A percentile compares a stretch with the other conserved stretches of the same genome.
These are phyloP conservation scores for Irpex sp. DNA, from an alignment of 1,284 basidiomycete genomes.

Conservation along the genomic window DNA sequence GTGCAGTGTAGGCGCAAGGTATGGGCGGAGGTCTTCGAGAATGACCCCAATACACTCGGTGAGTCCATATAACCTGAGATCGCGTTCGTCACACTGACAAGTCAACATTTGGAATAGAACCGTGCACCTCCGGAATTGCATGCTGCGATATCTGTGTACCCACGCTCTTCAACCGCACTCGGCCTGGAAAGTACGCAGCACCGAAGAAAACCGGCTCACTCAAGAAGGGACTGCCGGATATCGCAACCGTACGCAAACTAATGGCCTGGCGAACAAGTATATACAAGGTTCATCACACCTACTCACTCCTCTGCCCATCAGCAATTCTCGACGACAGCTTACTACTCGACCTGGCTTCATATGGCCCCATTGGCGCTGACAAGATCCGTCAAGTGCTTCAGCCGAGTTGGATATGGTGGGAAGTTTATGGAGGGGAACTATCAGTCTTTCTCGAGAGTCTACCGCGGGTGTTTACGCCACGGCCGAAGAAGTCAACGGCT, in stretches of 20 bases:
- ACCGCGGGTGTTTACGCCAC: not conserved
- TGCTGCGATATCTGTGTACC: constrained; percentile 17
- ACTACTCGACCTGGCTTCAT: not conserved
- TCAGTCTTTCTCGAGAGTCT: not conserved
- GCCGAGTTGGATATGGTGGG: constrained; percentile 6
- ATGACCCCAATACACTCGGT: constrained; percentile 1
- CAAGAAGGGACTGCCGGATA: constrained; percentile 2
- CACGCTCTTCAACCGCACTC: constrained; percentile 7
- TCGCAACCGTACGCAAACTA: not conserved
- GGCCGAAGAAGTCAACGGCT: not conserved
- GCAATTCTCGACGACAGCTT: constrained; percentile 10
- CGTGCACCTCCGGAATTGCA: constrained; percentile 1
- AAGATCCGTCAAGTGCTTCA: not conserved
- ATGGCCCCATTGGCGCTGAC: not conserved
- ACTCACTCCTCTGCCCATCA: not conserved
- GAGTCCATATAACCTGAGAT: not conserved
- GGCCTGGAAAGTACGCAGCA: not conserved
- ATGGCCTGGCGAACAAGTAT: constrained; percentile 7
- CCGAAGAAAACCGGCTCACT: constrained; percentile 19
- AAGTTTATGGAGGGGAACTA: constrained; percentile 1
- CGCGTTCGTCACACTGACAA: not conserved
- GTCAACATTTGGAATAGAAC: not conserved
- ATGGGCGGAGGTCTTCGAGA: constrained; percentile 12
- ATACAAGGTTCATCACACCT: constrained; percentile 1
- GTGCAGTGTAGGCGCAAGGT: constrained; percentile 12